Evolutionary conservation across 1,284 basidiomycete species (phyloP).

Genomic region (Vanrija humicola): DNA sequence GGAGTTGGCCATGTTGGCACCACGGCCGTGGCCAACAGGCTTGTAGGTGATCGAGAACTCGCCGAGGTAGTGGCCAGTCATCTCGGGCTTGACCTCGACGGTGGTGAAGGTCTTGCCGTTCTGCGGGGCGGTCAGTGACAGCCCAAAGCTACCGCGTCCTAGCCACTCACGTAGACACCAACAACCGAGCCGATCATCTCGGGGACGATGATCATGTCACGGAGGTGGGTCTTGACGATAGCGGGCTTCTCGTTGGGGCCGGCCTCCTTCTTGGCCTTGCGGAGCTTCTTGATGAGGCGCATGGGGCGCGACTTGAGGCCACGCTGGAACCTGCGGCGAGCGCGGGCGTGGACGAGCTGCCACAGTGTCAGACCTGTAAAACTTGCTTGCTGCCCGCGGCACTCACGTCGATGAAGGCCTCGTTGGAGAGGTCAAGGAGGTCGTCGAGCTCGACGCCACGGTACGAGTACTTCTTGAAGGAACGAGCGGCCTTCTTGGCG

Average conservation of each 20-base stretch:
- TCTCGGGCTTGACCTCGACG: slow-evolving; percentile 99
- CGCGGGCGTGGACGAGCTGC: slow-evolving; percentile 96
- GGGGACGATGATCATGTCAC: slow-evolving; percentile 99
- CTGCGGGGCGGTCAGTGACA: slow-evolving; percentile 15
- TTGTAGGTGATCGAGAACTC: slow-evolving; percentile 91
- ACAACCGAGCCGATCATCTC: slow-evolving; percentile 99
- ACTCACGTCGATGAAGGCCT: slow-evolving; percentile 61
- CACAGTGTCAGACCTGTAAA: slow-evolving; percentile 25
- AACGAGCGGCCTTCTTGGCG: slow-evolving; percentile 94
- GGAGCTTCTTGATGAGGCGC: slow-evolving; percentile 99
- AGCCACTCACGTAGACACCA: slow-evolving; percentile 71
- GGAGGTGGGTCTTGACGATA: slow-evolving; percentile 97
- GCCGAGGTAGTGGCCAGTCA: slow-evolving; percentile 98
- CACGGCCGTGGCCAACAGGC: slow-evolving; percentile 99
- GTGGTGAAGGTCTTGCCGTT: slow-evolving; percentile 80
- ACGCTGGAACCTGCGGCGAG: slow-evolving; percentile 96
- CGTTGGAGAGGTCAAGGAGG: slow-evolving; percentile 93
- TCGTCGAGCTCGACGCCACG: slow-evolving; percentile 96
- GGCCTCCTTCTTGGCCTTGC: slow-evolving; percentile 99
- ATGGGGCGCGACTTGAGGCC: slow-evolving; percentile 98
- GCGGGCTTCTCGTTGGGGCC: slow-evolving; percentile 97
- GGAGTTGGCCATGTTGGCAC: slow-evolving; percentile 65
- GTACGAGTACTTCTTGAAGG: slow-evolving; percentile 98
- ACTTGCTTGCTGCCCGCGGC: not conserved
- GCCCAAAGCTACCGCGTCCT: too few relatives aligned